phyloP scores from a whole-genome alignment of 148 eudicot species.

The Salicornia ramosissima region DNA sequence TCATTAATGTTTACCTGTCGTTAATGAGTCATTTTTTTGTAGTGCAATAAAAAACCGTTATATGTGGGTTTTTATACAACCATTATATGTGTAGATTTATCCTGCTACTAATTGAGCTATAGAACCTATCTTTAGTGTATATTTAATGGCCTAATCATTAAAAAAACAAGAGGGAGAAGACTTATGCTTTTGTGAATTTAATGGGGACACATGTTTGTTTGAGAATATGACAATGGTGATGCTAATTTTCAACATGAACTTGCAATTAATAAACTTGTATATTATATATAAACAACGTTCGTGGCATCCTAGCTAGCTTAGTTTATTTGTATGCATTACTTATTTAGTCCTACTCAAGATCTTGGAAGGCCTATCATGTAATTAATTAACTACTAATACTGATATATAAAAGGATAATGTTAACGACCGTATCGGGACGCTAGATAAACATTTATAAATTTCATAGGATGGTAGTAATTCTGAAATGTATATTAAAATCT shows the following conservation, averaged over 20 bases:
- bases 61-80: too few species aligned
- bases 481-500: too few species aligned
- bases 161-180: neutral
- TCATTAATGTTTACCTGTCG: too few species aligned
- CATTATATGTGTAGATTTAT: too few species aligned
- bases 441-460: too few species aligned
- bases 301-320: neutral
- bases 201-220: slow-evolving; percentile 39
- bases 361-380: too few species aligned
- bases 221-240: slow-evolving; percentile 24
- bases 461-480: too few species aligned
- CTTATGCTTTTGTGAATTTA: slow-evolving; percentile 17
- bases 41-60: too few species aligned
- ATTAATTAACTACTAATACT: too few species aligned
- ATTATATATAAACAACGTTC: neutral
- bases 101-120: neutral
- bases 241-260: slow-evolving; percentile 12
- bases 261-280: neutral
- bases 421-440: too few species aligned
- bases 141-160: neutral
- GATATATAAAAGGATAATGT: too few species aligned
- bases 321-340: neutral
- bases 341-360: neutral
- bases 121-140: neutral
- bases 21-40: too few species aligned